Evolutionary conservation across 495 filamentous ascomycete species (phyloP).

Genomic region (Penicillium bialowiezense): DNA sequence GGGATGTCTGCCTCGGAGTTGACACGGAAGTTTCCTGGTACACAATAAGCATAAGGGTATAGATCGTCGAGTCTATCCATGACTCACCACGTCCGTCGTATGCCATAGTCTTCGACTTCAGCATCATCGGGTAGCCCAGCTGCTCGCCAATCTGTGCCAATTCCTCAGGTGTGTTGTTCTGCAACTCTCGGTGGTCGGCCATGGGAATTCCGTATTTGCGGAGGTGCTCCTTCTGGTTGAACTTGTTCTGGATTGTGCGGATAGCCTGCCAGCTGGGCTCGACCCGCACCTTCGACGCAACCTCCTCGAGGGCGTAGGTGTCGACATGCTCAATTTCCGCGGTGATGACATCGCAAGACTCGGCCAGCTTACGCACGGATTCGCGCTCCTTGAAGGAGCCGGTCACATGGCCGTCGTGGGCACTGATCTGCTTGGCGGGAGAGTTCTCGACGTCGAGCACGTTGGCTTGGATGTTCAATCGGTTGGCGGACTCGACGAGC

Average conservation of each 20-base stretch:
- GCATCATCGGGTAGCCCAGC: constrained; percentile 87
- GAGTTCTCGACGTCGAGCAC: constrained; percentile 76
- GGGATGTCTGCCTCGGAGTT: constrained; percentile 63
- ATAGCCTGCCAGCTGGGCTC: constrained; percentile 89
- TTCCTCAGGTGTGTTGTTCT: constrained; percentile 49
- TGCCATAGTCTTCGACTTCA: constrained; percentile 88
- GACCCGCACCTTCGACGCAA: constrained; percentile 62
- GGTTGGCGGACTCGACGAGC: constrained; percentile 89
- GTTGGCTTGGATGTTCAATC: constrained; percentile 75
- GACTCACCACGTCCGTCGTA: constrained; percentile 79
- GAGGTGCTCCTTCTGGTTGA: constrained; percentile 82
- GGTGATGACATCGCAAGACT: constrained; percentile 77
- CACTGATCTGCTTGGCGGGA: constrained; percentile 90
- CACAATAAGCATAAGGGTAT: constrained; percentile 2
- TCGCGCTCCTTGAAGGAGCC: constrained; percentile 82
- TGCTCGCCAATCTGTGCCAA: constrained; percentile 60
- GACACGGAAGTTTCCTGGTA: constrained; percentile 72
- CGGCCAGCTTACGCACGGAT: constrained; percentile 73
- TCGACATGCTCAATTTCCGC: constrained; percentile 99
- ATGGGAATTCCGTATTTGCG: constrained; percentile 63
- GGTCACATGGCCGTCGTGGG: constrained; percentile 67
- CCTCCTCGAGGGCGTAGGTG: constrained; percentile 83
- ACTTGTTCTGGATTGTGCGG: constrained; percentile 95
- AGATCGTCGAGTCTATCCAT: neutral
- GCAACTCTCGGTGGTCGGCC: constrained; percentile 63